These are phyloP conservation scores for Fusarium heterosporum DNA, from an alignment of 2,329 filamentous ascomycete genomes.

Conservation along the genomic window DNA sequence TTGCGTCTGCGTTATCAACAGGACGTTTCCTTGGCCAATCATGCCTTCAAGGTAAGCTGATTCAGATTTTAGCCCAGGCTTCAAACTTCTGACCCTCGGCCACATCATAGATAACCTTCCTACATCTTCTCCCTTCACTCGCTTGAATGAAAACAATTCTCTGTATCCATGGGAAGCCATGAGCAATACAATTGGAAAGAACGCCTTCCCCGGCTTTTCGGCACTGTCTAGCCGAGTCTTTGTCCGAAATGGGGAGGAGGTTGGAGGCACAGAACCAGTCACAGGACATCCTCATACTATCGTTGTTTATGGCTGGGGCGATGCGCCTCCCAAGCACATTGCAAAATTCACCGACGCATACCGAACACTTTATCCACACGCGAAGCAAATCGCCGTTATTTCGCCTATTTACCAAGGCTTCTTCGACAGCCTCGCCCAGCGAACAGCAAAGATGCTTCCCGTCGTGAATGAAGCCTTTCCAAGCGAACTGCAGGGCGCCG, in stretches of 20 bases:
- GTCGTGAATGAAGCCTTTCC: constrained; percentile 3
- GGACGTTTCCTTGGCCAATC: too few species aligned
- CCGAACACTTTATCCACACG: neutral
- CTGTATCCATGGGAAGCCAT: neutral
- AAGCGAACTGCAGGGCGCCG: accelerated
- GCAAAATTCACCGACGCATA: constrained; percentile 2
- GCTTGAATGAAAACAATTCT: too few species aligned
- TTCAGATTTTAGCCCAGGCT: too few species aligned
- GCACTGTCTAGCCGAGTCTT: neutral
- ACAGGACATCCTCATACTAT: neutral
- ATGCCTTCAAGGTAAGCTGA: too few species aligned
- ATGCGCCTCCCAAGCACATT: constrained; percentile 7
- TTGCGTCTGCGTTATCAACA: too few species aligned
- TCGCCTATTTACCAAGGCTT: constrained; percentile 4
- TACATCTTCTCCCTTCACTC: too few species aligned
- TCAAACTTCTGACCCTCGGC: too few species aligned
- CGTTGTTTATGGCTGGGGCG: constrained; percentile 19
- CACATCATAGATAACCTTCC: too few species aligned
- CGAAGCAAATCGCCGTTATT: neutral
- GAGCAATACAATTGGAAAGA: accelerated
- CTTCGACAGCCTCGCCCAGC: neutral
- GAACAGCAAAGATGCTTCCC: constrained; percentile 4
- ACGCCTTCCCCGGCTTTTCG: neutral
- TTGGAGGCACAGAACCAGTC: neutral
- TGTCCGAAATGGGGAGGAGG: neutral